Base-by-base conservation (phyloP, 2,329 filamentous ascomycete species). In the Aspergillus ruber region DNA sequence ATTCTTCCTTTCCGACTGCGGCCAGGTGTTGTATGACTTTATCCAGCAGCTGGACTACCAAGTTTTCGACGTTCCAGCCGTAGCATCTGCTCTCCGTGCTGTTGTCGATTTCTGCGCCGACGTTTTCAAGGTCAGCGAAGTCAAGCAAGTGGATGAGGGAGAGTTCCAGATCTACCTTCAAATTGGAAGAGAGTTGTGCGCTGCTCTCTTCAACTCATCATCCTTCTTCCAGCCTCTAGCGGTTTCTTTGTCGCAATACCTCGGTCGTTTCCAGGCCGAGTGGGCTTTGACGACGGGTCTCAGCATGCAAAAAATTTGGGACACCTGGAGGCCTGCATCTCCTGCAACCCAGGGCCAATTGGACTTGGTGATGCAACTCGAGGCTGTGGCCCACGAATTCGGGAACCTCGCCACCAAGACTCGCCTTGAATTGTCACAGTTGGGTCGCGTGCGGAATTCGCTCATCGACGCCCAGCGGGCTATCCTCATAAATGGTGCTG, bases 301-400 rank as follows among this genome's bases (percentile, higher is more conserved):
- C 10, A 84, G 82, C 55, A 93, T 94, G 86, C 86, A 93, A 61
- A 65, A 72, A 7, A 75, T 95, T 4, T 95, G 90, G 91, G 79
- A 80, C 38, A 60, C 74, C 1, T 80, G 94, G 59, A 80, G 86
- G 45, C 88, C 90, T 27, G 60, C 60, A 9, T 78, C 76, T 3
- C 71, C 79, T 39, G 56, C 60, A 13, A 64, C 62, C 21, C 55
- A 62, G 45, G 51, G 55, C 6, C 66, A 70, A 47, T 49, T 71
- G 38, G 49, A 55, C 41, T 65, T 58, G 18, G 49, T 70, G 42
- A 52, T 69, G 33, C 63, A 70, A 13, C 48, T 72, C 25, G 66
- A 71, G 48, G 49, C 54, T 2, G 57, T 66, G 27, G 64, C 64
- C n/a, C 59, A 60, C 3, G 59, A 66, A 2, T 71, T 71, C 41